Percentiles rank a stretch among this genome's conserved stretches.
Conservation (phyloP, 2,329 filamentous ascomycete genomes). For the Raffaelea albimanens region DNA sequence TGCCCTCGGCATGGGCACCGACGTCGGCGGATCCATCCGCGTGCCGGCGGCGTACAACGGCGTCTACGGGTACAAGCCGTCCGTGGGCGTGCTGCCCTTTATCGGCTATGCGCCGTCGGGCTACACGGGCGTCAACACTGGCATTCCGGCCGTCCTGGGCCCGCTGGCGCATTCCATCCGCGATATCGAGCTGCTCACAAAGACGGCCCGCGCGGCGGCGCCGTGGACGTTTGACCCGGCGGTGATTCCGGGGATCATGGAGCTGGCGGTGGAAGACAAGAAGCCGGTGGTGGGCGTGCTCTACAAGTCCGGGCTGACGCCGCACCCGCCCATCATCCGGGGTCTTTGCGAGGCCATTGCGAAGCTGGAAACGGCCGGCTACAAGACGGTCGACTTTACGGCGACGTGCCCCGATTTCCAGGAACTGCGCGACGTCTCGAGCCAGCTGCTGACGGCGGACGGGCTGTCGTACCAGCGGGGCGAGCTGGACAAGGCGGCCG, state of each 20-base stretch:
- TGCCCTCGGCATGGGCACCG: slow-evolving; percentile 35
- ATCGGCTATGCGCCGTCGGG: slow-evolving; percentile 11
- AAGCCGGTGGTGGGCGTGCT: slow-evolving; percentile 8
- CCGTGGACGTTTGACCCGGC: slow-evolving; percentile 11
- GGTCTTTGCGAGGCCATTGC: slow-evolving; percentile 6
- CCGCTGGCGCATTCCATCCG: slow-evolving; percentile 9
- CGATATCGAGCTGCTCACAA: slow-evolving; percentile 7
- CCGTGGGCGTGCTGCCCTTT: slow-evolving; percentile 12
- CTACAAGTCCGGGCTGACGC: slow-evolving; percentile 6
- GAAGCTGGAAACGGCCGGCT: slow-evolving; percentile 7
- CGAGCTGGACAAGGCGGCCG: slow-evolving; percentile 8
- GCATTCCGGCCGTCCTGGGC: slow-evolving; percentile 9
- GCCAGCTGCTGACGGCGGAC: slow-evolving; percentile 9
- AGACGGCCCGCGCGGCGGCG: slow-evolving; percentile 3
- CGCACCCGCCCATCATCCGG: slow-evolving; percentile 8
- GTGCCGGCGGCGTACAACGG: slow-evolving; percentile 22
- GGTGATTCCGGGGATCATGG: slow-evolving; percentile 8
- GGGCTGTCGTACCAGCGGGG: slow-evolving; percentile 11
- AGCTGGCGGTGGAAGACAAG: background rate
- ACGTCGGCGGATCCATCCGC: slow-evolving; percentile 18
- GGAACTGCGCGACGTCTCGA: slow-evolving; percentile 9
- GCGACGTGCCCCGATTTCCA: slow-evolving; percentile 11
- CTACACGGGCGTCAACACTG: slow-evolving; percentile 10
- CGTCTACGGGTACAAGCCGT: slow-evolving; percentile 23
- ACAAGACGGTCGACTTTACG: slow-evolving; percentile 10